Evolutionary conservation across 129 eudicot species (phyloP).

Genomic region (Flaveria sonorensis): DNA sequence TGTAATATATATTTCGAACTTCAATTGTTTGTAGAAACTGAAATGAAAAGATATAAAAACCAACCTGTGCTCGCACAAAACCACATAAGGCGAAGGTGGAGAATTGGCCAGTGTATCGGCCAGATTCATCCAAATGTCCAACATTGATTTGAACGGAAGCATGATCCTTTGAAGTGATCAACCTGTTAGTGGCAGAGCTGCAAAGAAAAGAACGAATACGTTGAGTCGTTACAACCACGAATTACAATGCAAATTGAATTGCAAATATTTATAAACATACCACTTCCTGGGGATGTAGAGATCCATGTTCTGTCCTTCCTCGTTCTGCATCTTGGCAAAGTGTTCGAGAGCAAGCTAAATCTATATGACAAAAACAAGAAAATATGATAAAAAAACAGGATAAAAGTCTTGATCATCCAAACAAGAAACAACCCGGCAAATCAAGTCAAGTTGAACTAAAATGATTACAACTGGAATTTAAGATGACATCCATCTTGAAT

Average conservation of each 20-base stretch:
- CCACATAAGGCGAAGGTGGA: conserved; percentile 72
- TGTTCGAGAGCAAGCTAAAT: conserved; percentile 9
- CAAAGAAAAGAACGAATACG: not conserved
- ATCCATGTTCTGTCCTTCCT: conserved; percentile 70
- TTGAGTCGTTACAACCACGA: not conserved
- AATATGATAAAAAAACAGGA: not conserved
- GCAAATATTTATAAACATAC: conserved; percentile 29
- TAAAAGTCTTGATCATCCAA: not conserved
- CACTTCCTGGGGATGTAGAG: conserved; percentile 82
- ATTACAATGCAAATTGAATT: not conserved
- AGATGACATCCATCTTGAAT: too few relatives aligned
- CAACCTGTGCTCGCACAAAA: conserved; percentile 64
- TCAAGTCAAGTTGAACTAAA: not conserved
- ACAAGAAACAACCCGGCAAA: not conserved
- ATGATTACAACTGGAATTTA: too few relatives aligned
- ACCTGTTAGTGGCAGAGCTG: conserved; percentile 77
- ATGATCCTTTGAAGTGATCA: conserved; percentile 70
- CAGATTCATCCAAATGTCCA: conserved; percentile 67
- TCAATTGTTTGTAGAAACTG: not conserved
- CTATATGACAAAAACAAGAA: not conserved
- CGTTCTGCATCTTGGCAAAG: conserved; percentile 64
- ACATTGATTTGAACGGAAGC: conserved; percentile 71
- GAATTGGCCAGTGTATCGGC: conserved; percentile 52
- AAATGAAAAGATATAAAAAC: not conserved
- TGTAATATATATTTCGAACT: not conserved